Percentiles rank a stretch among this genome's conserved stretches.
phyloP scores from a whole-genome alignment of 2,329 filamentous ascomycete species.

The Chaetomium olivaceum region DNA sequence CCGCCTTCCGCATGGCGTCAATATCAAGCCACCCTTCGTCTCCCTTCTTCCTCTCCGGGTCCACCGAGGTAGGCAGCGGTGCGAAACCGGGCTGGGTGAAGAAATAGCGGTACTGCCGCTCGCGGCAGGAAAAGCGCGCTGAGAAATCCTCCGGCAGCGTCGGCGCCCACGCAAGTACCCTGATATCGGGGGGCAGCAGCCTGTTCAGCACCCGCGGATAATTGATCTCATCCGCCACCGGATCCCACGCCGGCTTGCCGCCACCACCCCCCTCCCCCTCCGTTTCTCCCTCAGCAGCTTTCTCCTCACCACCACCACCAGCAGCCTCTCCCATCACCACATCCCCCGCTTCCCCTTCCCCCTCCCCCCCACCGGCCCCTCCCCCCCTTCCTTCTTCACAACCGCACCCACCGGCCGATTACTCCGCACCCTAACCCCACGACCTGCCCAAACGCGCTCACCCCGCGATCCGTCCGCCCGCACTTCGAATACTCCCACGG shows the following conservation, averaged over 20 bases:
- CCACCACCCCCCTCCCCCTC: constrained; percentile 6
- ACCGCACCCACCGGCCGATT: constrained; percentile 58
- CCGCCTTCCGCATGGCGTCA: constrained; percentile 79
- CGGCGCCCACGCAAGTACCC: constrained; percentile 90
- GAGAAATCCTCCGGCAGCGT: constrained; percentile 77
- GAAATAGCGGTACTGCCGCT: constrained; percentile 93
- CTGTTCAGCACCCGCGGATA: constrained; percentile 85
- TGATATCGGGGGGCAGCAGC: constrained; percentile 84
- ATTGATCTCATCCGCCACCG: constrained; percentile 75
- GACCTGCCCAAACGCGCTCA: constrained; percentile 96
- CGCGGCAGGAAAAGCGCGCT: constrained; percentile 87
- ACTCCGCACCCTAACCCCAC: constrained; percentile 82
- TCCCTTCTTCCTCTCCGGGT: constrained; percentile 33
- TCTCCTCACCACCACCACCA: no score
- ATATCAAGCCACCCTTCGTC: constrained; percentile 80
- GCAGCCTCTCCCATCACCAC: constrained; percentile 13
- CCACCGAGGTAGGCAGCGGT: constrained; percentile 60
- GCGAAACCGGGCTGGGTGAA: constrained; percentile 91
- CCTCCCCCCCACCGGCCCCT: not conserved
- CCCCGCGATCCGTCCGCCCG: constrained; percentile 86
- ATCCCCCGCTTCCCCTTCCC: constrained; percentile 10
- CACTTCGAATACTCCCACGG: constrained; percentile 93
- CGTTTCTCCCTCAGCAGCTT: not conserved
- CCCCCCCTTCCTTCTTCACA: not conserved
- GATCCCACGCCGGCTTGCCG: constrained; percentile 40